phyloP scores from a whole-genome alignment of 495 filamentous ascomycete genomes.

The Lichina pygmaea region DNA sequence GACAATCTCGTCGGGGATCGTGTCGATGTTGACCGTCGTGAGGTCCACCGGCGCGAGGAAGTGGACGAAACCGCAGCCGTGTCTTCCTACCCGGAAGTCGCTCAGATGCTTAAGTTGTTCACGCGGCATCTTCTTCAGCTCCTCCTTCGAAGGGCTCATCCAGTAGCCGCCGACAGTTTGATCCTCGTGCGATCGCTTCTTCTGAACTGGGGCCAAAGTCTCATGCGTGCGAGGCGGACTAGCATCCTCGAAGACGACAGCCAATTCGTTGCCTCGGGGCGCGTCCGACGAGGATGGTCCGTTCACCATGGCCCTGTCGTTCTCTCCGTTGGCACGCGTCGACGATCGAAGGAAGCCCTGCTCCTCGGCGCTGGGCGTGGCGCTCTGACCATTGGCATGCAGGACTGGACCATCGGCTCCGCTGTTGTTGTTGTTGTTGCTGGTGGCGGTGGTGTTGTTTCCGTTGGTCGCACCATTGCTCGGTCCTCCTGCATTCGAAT shows the following conservation, averaged over 20 bases:
- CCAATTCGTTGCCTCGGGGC: constrained; percentile 51
- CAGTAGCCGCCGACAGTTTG: constrained; percentile 52
- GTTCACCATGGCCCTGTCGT: constrained; percentile 6
- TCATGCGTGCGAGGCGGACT: constrained; percentile 13
- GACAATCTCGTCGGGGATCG: constrained; percentile 46
- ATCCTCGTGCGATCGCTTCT: constrained; percentile 16
- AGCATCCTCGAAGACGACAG: constrained; percentile 50
- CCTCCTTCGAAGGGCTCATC: constrained; percentile 45
- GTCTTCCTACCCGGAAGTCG: constrained; percentile 56
- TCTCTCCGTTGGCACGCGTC: constrained; percentile 10
- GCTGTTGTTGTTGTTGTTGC: background rate
- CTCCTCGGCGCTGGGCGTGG: constrained; percentile 34
- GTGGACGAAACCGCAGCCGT: constrained; percentile 46
- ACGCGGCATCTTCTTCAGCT: constrained; percentile 46
- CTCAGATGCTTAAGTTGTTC: constrained; percentile 41
- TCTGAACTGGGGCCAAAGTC: constrained; percentile 4
- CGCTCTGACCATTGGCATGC: constrained; percentile 14
- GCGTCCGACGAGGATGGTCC: constrained; percentile 28
- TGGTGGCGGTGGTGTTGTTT: background rate
- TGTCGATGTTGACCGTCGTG: constrained; percentile 37
- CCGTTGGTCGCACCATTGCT: constrained; percentile 1
- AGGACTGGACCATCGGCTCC: constrained; percentile 17
- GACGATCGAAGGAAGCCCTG: constrained; percentile 36
- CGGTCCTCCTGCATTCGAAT: constrained; percentile 23
- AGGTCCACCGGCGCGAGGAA: constrained; percentile 71